Evolutionary conservation across 345 rosid genomes (phyloP).

Genomic region (Eucalyptus shirleyi): DNA sequence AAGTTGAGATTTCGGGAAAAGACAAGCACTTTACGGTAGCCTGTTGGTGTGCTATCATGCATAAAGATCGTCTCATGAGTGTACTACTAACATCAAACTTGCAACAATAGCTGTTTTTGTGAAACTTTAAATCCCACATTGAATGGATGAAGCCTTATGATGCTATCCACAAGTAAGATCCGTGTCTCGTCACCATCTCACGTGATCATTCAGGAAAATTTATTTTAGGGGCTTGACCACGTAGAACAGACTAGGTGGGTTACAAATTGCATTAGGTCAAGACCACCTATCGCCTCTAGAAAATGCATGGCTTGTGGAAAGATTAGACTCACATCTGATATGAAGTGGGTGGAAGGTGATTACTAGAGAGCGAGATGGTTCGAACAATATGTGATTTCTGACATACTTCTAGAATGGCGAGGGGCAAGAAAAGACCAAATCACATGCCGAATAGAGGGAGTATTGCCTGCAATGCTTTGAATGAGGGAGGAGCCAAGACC

Average conservation of each 20-base stretch:
- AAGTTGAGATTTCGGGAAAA: neutral
- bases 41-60: fast-evolving
- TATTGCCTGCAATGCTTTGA: neutral
- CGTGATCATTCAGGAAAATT: neutral
- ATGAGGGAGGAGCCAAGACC: neutral
- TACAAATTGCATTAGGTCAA: neutral
- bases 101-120: neutral
- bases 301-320: neutral
- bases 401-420: neutral
- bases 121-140: neutral
- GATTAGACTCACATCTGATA: neutral
- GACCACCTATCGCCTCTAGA: neutral
- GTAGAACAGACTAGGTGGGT: neutral
- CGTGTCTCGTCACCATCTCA: neutral
- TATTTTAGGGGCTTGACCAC: neutral
- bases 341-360: neutral
- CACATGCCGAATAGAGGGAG: neutral
- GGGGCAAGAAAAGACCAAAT: neutral
- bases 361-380: neutral
- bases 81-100: neutral
- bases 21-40: neutral
- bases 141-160: neutral
- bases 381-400: neutral
- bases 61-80: neutral
- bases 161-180: neutral